Conservation (phyloP, 495 filamentous ascomycete species). For the Podospora pseudoanserina region DNA sequence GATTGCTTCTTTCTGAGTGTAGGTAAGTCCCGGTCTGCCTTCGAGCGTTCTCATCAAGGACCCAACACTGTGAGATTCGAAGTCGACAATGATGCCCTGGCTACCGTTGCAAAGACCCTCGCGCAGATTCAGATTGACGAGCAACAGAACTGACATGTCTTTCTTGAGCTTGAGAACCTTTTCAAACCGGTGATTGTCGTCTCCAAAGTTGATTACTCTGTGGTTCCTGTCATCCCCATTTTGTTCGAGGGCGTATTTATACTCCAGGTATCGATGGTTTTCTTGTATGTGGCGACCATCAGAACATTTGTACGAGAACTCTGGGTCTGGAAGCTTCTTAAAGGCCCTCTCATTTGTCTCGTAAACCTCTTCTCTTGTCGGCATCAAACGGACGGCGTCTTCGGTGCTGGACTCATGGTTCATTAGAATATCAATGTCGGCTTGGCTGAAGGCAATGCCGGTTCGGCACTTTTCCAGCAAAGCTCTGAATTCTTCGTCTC, state of each 20-base stretch:
- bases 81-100: conserved; percentile 75
- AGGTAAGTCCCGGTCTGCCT: conserved; percentile 16
- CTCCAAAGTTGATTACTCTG: conserved; percentile 7
- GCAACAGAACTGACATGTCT: conserved; percentile 88
- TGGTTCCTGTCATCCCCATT: not conserved
- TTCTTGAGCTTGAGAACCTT: conserved; percentile 66
- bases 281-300: not conserved
- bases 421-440: conserved; percentile 44
- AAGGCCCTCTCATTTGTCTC: conserved; percentile 39
- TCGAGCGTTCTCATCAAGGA: not conserved
- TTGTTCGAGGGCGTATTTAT: not conserved
- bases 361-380: conserved; percentile 35
- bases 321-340: conserved; percentile 59
- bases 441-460: conserved; percentile 34
- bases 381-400: conserved; percentile 45
- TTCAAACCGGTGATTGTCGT: conserved; percentile 59
- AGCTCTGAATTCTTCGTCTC: conserved; percentile 44
- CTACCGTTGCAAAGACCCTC: conserved; percentile 84
- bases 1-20: conserved; percentile 35
- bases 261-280: not conserved
- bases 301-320: conserved; percentile 28
- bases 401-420: conserved; percentile 42
- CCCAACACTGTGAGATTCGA: conserved; percentile 30
- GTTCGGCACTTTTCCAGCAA: conserved; percentile 52
- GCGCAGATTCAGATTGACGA: conserved; percentile 78